phyloP scores from a whole-genome alignment of 345 rosid species.

The Turritis glabra region DNA sequence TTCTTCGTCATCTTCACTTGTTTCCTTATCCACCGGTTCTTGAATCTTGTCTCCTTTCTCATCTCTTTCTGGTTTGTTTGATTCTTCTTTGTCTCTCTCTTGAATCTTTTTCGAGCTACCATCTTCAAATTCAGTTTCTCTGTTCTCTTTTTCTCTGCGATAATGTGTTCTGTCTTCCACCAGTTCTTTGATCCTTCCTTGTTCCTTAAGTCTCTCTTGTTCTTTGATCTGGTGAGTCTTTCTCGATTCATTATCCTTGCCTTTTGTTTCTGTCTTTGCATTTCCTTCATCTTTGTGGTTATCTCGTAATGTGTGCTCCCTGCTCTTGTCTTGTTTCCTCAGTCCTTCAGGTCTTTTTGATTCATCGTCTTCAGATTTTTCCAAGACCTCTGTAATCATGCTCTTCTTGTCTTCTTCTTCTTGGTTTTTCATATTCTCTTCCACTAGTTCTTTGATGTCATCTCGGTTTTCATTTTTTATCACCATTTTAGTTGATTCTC shows the following conservation, averaged over 20 bases:
- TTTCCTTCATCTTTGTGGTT: constrained; percentile 8
- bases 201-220: not conserved
- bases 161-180: not conserved
- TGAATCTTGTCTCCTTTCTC: constrained; percentile 13
- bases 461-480: not conserved
- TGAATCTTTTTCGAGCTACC: constrained; percentile 13
- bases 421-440: not conserved
- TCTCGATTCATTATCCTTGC: not conserved
- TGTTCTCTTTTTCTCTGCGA: not conserved
- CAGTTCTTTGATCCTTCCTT: constrained; percentile 8
- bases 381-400: not conserved
- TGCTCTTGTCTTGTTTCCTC: not conserved
- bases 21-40: constrained; percentile 16
- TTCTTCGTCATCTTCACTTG: constrained; percentile 29
- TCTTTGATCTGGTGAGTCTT: not conserved
- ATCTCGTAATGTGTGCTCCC: not conserved
- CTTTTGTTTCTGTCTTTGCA: not conserved
- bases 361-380: constrained; percentile 1
- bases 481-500: not conserved
- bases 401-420: not conserved
- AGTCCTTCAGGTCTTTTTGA: not conserved
- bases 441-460: not conserved
- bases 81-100: constrained; percentile 20
- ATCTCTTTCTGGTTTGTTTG: not conserved
- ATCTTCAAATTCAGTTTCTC: constrained; percentile 1